Percentiles rank a stretch among this genome's conserved stretches.
Evolutionary conservation across 78 protist species (phyloP).

Genomic region (Cyanophora paradoxa): DNA sequence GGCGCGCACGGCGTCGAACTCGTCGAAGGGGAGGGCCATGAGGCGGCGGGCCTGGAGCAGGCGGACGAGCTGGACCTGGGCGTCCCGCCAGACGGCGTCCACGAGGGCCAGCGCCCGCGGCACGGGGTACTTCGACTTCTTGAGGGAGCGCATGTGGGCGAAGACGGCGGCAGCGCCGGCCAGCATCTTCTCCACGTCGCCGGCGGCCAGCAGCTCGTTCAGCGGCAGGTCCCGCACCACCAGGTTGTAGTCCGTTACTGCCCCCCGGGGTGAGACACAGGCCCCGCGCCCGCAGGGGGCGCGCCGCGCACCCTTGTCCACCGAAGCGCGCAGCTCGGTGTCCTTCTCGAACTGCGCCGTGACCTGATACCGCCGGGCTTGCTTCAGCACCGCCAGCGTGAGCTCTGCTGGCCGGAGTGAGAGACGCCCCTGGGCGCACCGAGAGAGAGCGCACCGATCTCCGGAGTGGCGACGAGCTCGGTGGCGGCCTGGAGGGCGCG

Average conservation of each 20-base stretch:
- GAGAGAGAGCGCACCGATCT: too few species aligned
- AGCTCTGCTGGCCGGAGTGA: too few species aligned
- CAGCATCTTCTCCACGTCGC: conserved; percentile 36
- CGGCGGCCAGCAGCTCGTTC: conserved; percentile 45
- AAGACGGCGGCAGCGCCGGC: conserved; percentile 21
- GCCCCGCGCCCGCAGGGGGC: too few species aligned
- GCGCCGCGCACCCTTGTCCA: too few species aligned
- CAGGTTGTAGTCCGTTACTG: conserved; percentile 27
- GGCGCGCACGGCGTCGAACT: conserved; percentile 50
- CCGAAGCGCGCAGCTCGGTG: too few species aligned
- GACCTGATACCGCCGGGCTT: conserved; percentile 53
- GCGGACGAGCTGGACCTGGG: conserved; percentile 28
- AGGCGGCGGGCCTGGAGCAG: conserved; percentile 33
- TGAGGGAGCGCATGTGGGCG: too few species aligned
- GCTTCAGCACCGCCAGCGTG: conserved; percentile 36
- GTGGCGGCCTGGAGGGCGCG: conserved; percentile 31
- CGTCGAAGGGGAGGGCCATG: conserved; percentile 37
- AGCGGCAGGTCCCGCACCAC: conserved; percentile 62
- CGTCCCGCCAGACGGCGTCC: conserved; percentile 58
- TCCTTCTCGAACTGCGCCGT: too few species aligned
- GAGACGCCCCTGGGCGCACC: too few species aligned
- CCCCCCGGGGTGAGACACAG: too few species aligned
- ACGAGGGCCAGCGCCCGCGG: conserved; percentile 30
- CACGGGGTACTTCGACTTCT: conserved; percentile 32
- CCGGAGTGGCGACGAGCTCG: too few species aligned